These are phyloP conservation scores for Trametes meyenii DNA, from an alignment of 768 basidiomycete species.

Conservation along the genomic window DNA sequence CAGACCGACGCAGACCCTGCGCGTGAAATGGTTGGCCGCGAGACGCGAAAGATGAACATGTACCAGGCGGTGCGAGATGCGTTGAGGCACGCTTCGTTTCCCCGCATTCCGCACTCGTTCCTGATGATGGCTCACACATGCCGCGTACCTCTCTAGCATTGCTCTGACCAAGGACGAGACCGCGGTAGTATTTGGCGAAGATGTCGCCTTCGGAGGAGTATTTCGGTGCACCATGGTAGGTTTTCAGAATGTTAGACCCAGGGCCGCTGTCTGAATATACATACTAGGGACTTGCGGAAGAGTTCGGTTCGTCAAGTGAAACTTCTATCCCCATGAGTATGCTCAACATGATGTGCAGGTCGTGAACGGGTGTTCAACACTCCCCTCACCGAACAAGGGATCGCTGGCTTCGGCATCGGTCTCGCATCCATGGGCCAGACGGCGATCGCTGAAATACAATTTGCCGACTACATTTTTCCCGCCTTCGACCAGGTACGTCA, in stretches of 20 bases:
- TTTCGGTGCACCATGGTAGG: constrained; percentile 89
- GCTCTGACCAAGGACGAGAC: constrained; percentile 83
- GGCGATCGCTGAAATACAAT: constrained; percentile 93
- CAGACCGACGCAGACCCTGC: constrained; percentile 50
- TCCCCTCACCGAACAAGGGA: constrained; percentile 89
- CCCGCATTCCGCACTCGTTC: background rate
- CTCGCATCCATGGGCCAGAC: constrained; percentile 92
- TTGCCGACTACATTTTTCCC: constrained; percentile 89
- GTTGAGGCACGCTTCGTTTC: constrained; percentile 59
- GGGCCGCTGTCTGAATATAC: background rate
- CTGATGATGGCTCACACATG: constrained; percentile 6
- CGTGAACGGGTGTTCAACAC: constrained; percentile 95
- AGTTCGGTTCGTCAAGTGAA: constrained; percentile 66
- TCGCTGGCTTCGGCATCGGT: constrained; percentile 93
- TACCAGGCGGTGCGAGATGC: constrained; percentile 94
- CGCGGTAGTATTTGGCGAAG: constrained; percentile 89
- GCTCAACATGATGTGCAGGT: constrained; percentile 45
- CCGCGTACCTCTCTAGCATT: constrained; percentile 49
- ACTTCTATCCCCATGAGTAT: background rate
- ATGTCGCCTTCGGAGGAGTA: constrained; percentile 93
- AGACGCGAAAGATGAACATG: constrained; percentile 94
- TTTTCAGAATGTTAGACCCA: background rate
- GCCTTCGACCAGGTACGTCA: constrained; percentile 85
- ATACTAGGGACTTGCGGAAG: constrained; percentile 80
- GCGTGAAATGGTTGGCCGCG: constrained; percentile 65